phyloP scores from a whole-genome alignment of 2,329 filamentous ascomycete genomes.

The Aspergillus piperis region DNA sequence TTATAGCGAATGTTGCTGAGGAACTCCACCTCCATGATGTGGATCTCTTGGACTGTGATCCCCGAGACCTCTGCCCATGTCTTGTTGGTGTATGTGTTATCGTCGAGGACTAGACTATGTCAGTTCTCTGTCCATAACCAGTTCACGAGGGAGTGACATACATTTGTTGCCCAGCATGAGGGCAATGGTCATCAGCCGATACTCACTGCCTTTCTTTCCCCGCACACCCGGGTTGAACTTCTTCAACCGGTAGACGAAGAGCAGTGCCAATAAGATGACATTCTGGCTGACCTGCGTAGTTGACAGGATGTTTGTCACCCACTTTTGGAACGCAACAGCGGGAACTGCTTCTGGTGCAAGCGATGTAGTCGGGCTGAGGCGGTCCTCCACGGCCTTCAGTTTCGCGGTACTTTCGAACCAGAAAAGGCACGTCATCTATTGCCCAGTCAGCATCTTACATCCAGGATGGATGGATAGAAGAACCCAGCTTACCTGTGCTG shows the following conservation, averaged over 20 bases:
- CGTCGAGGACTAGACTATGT: slow-evolving; percentile 71
- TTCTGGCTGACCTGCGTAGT: slow-evolving; percentile 97
- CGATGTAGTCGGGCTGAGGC: slow-evolving; percentile 48
- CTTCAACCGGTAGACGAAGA: slow-evolving; percentile 94
- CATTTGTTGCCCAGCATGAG: slow-evolving; percentile 98
- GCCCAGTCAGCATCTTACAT: slow-evolving; percentile 12
- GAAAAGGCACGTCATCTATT: slow-evolving; percentile 88
- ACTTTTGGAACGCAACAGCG: slow-evolving; percentile 80
- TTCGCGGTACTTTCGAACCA: slow-evolving; percentile 93
- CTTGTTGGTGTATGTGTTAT: slow-evolving; percentile 99
- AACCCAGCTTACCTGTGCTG: slow-evolving; percentile 65
- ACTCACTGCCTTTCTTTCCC: slow-evolving; percentile 91
- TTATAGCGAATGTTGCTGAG: slow-evolving; percentile 98
- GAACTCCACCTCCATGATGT: slow-evolving; percentile 99
- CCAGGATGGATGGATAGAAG: background rate
- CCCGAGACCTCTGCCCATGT: slow-evolving; percentile 98
- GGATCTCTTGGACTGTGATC: slow-evolving; percentile 90
- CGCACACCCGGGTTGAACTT: slow-evolving; percentile 85
- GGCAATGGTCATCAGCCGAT: slow-evolving; percentile 86
- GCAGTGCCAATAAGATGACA: slow-evolving; percentile 82
- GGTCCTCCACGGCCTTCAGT: slow-evolving; percentile 71
- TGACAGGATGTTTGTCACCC: slow-evolving; percentile 85
- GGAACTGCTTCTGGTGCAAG: slow-evolving; percentile 74
- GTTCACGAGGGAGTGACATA: slow-evolving; percentile 37
- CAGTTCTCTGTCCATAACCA: background rate